Conservation (phyloP, 768 basidiomycete genomes). For the Phanerochaete carnosa region DNA sequence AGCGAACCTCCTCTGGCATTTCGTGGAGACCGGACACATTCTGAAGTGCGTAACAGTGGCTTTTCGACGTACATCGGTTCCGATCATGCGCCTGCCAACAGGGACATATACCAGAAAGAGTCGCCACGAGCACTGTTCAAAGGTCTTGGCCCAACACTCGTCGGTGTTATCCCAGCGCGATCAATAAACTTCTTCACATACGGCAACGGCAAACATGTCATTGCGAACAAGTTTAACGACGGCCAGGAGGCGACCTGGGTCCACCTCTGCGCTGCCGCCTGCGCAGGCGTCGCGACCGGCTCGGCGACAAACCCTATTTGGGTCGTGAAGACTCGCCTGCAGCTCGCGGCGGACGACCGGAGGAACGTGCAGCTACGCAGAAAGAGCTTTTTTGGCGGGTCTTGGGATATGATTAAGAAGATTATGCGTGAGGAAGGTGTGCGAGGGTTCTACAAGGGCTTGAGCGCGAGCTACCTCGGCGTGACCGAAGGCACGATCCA, state of each 20-base stretch:
- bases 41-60: slow-evolving; percentile 55
- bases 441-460: slow-evolving; percentile 89
- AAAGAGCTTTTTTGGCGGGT: slow-evolving; percentile 44
- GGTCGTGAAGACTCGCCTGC: slow-evolving; percentile 97
- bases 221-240: slow-evolving; percentile 78
- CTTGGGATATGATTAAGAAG: slow-evolving; percentile 58
- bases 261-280: slow-evolving; percentile 81
- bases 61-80: neutral
- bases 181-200: slow-evolving; percentile 99
- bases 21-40: slow-evolving; percentile 91
- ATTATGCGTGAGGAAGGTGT: slow-evolving; percentile 83
- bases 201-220: slow-evolving; percentile 91
- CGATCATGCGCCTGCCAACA: slow-evolving; percentile 25
- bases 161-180: slow-evolving; percentile 92
- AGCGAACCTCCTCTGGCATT: slow-evolving; percentile 76
- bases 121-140: slow-evolving; percentile 89
- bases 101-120: slow-evolving; percentile 87
- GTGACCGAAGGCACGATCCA: slow-evolving; percentile 96
- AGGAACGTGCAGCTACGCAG: neutral
- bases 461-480: slow-evolving; percentile 93
- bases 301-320: slow-evolving; percentile 97
- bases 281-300: slow-evolving; percentile 84
- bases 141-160: slow-evolving; percentile 90
- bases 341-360: slow-evolving; percentile 48
- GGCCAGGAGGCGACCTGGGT: slow-evolving; percentile 81